phyloP scores from a whole-genome alignment of 1,139 yeast genomes.

The Candida sp. region DNA sequence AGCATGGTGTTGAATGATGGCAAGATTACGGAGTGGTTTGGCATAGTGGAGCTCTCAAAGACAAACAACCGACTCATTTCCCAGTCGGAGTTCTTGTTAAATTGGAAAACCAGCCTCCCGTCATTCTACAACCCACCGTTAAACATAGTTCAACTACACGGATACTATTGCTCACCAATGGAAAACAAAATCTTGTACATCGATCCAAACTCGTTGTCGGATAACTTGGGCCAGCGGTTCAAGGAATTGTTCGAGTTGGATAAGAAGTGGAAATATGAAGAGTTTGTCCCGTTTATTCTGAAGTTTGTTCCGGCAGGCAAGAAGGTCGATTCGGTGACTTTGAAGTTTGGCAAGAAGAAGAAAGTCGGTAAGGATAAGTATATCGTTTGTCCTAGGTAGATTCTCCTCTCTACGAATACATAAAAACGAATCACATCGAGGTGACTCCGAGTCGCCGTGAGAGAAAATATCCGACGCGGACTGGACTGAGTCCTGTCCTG shows the following conservation, averaged over 20 bases:
- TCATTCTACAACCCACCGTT: slow-evolving; percentile 62
- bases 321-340: slow-evolving; percentile 70
- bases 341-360: slow-evolving; percentile 78
- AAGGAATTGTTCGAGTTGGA: slow-evolving; percentile 64
- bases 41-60: slow-evolving; percentile 51
- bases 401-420: too few species aligned
- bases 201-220: slow-evolving; percentile 49
- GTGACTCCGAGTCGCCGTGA: too few species aligned
- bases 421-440: too few species aligned
- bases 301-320: slow-evolving; percentile 58
- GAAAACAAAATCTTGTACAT: slow-evolving; percentile 55
- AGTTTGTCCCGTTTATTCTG: slow-evolving; percentile 70
- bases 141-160: slow-evolving; percentile 55
- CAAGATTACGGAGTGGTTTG: slow-evolving; percentile 61
- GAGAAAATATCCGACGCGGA: too few species aligned
- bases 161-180: slow-evolving; percentile 55
- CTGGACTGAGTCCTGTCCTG: too few species aligned
- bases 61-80: slow-evolving; percentile 29
- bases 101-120: slow-evolving; percentile 72
- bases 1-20: slow-evolving; percentile 34
- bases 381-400: slow-evolving; percentile 21
- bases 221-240: slow-evolving; percentile 58
- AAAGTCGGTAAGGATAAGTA: slow-evolving; percentile 52
- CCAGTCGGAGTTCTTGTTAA: slow-evolving; percentile 56
- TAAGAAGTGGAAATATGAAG: slow-evolving; percentile 71